Conservation (phyloP, 257 asterid species). For the Penstemon barbatus region DNA sequence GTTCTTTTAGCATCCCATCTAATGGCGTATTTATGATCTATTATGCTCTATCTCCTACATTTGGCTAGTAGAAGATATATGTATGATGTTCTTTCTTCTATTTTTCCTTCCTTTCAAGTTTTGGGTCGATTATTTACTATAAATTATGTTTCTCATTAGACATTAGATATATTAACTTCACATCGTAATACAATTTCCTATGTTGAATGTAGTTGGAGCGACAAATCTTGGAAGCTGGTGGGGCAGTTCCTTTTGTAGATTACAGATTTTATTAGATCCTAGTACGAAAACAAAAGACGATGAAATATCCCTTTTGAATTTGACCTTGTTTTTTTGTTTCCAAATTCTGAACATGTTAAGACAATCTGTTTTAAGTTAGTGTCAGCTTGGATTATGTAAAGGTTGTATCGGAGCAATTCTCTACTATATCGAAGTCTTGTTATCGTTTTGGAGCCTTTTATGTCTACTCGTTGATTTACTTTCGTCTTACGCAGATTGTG, state of each 20-base stretch:
- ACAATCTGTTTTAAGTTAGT: neutral
- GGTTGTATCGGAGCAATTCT: neutral
- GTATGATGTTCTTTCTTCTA: neutral
- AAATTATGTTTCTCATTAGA: neutral
- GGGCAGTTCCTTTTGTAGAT: conserved; percentile 50
- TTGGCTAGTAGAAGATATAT: neutral
- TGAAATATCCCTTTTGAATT: neutral
- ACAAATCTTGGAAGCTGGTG: conserved; percentile 82
- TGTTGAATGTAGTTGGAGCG: conserved; percentile 65
- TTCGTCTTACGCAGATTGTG: conserved; percentile 13
- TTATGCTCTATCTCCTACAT: neutral
- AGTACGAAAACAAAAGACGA: conserved; percentile 1
- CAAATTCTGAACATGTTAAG: neutral
- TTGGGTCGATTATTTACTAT: neutral
- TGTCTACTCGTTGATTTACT: conserved; percentile 34
- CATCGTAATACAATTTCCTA: neutral
- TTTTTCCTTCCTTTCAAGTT: neutral
- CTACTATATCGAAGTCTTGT: conserved; percentile 17
- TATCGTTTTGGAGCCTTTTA: conserved; percentile 33
- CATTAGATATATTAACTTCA: neutral
- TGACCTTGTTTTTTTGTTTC: neutral
- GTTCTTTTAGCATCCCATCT: neutral
- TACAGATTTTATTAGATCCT: conserved; percentile 10
- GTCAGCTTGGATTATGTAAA: neutral
- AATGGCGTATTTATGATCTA: neutral